These are phyloP conservation scores for Boletus sensibilis DNA, from an alignment of 768 basidiomycete genomes.

Conservation along the genomic window DNA sequence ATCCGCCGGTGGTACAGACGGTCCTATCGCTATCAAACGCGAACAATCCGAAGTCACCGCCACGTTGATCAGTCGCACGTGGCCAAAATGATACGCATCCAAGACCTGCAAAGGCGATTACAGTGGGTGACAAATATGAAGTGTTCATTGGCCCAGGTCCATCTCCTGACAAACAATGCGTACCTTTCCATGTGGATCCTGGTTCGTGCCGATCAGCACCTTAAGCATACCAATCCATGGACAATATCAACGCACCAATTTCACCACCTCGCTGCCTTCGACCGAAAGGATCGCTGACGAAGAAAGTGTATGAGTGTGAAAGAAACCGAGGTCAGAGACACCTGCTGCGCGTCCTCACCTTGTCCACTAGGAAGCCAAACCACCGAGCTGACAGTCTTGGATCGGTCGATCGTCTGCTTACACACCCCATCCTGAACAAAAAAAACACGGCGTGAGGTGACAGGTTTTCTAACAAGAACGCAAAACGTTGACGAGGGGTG, in stretches of 20 bases:
- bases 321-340: neutral
- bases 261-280: constrained; percentile 45
- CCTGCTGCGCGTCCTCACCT: constrained; percentile 28
- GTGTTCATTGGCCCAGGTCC: neutral
- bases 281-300: constrained; percentile 48
- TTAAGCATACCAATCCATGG: neutral
- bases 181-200: constrained; percentile 46
- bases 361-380: constrained; percentile 50
- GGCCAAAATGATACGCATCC: constrained; percentile 41
- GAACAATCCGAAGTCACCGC: constrained; percentile 46
- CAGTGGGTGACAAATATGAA: neutral
- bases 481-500: neutral
- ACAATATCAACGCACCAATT: constrained; percentile 36
- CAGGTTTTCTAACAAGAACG: neutral
- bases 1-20: constrained; percentile 39
- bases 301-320: neutral
- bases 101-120: constrained; percentile 30
- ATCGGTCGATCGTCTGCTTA: constrained; percentile 47
- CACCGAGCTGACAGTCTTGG: constrained; percentile 43
- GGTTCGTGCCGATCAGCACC: neutral
- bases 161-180: neutral
- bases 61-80: constrained; percentile 49
- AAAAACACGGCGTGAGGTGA: neutral
- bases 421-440: constrained; percentile 47
- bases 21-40: constrained; percentile 48